Evolutionary conservation across 2,329 filamentous ascomycete genomes (phyloP), one percentile per base, ranked within the genome.

Genomic region (Macroventuria anomochaeta): DNA sequence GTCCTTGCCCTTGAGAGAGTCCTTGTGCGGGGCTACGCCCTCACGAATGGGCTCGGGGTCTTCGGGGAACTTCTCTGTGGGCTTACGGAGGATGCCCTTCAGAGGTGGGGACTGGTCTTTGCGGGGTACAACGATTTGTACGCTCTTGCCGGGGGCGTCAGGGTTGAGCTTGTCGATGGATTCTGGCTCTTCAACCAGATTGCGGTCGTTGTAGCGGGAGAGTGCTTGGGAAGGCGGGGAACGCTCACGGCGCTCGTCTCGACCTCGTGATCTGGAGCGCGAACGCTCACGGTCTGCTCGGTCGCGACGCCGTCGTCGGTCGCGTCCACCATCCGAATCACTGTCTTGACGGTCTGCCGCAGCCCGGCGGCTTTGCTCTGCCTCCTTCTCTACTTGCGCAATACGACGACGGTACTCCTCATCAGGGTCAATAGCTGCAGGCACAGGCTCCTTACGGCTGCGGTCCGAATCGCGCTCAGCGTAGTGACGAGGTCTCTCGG

Each of bases 1-100:
- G 32, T 90, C 88, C 57, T 88, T 86, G 49, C 72, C 74, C 70
- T 86, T 87, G 73, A 88, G 87, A 41, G 90, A 87, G 70, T 96
- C 91, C 76, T 96, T 96, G 69, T 96, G 85, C n/a, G 93, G 93
- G 2, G 93, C 92, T 6, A 96, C 93, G 13, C 93, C 93, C 73
- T 97, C 93, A 17, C 93, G 85, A 29, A 96, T 82, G 0, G 91
- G 88, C 61, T 92, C 88, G 0, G 86, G 85, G 57, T 96, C 89
- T 68, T 97, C 93, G 0, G 93, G 93, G 67, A 97, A 97, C 66
- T 88, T 89, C 21, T 83, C 81, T 13, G 86, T 91, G 0, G 93
- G 93, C 48, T 85, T 83, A 74, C 96, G 95, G 36, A 97, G 80
- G 51, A 97, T 97, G 13, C 92, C 88, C 74, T 89, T 95, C 32